Evolutionary conservation across 2,329 filamentous ascomycete genomes (phyloP).

Genomic region (Onygenales sp.): DNA sequence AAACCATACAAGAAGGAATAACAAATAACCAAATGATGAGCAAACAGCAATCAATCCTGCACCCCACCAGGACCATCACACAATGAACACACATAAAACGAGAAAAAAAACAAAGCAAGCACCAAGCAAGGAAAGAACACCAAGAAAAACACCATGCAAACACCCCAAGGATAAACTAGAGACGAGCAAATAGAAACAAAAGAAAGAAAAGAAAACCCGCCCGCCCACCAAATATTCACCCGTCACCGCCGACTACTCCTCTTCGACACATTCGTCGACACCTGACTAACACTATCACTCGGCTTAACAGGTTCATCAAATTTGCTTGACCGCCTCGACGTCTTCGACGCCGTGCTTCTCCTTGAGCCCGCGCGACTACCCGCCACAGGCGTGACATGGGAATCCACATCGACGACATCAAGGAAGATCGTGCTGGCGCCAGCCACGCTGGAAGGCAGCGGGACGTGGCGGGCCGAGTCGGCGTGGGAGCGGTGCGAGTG

Average conservation of each 20-base stretch:
- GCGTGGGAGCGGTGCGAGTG: slow-evolving; percentile 11
- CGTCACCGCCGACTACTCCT: slow-evolving; percentile 6
- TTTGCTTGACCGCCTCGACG: slow-evolving; percentile 16
- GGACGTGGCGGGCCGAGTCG: slow-evolving; percentile 16
- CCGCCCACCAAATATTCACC: not conserved
- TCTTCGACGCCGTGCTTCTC: slow-evolving; percentile 11
- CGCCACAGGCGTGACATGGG: slow-evolving; percentile 55
- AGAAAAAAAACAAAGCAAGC: too few species aligned
- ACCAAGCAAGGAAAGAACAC: too few species aligned
- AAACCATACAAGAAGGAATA: too few species aligned
- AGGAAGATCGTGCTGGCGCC: slow-evolving; percentile 19
- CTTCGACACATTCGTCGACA: slow-evolving; percentile 16
- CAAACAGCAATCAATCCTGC: too few species aligned
- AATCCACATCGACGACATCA: slow-evolving; percentile 24
- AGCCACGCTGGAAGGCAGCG: slow-evolving; percentile 23
- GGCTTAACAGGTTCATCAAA: slow-evolving; percentile 30
- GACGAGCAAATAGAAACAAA: not conserved
- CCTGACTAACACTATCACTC: slow-evolving; percentile 32
- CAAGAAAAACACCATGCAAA: too few species aligned
- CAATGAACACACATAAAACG: too few species aligned
- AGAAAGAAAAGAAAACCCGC: not conserved
- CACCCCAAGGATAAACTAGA: too few species aligned
- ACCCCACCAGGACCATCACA: too few species aligned
- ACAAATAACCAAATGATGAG: too few species aligned
- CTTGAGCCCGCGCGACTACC: slow-evolving; percentile 17